phyloP scores from a whole-genome alignment of 148 eudicot species.

The Rhododendron ferrugineum region DNA sequence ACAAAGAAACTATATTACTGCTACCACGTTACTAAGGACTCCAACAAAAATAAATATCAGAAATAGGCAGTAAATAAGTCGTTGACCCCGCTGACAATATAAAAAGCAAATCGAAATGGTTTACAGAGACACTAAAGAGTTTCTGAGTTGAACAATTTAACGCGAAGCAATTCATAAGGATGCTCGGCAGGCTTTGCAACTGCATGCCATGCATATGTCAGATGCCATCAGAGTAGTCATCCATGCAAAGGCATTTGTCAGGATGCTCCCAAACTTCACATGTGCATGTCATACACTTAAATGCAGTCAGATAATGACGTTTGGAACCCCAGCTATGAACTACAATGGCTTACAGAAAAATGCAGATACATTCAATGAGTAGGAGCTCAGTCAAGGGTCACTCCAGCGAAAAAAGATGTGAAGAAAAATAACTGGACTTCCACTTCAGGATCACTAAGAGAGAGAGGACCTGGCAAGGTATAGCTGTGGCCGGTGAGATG shows the following conservation, averaged over 20 bases:
- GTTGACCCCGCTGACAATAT: too few relatives aligned
- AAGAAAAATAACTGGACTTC: background rate
- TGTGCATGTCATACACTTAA: background rate
- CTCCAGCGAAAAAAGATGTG: too few relatives aligned
- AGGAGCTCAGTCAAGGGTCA: background rate
- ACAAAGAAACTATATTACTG: background rate
- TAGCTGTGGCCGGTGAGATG: background rate
- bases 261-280: background rate
- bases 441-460: background rate
- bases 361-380: background rate
- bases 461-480: background rate
- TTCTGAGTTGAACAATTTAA: background rate
- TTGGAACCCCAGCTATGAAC: background rate
- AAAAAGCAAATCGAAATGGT: background rate
- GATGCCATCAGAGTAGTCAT: background rate
- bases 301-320: background rate
- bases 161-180: background rate
- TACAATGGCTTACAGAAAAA: background rate
- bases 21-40: background rate
- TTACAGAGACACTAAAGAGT: background rate
- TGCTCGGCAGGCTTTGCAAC: background rate
- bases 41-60: background rate
- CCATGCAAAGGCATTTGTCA: background rate
- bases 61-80: background rate
- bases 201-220: background rate